These are phyloP conservation scores for Periglandula ipomoeae DNA, from an alignment of 2,329 filamentous ascomycete genomes.

Conservation along the genomic window DNA sequence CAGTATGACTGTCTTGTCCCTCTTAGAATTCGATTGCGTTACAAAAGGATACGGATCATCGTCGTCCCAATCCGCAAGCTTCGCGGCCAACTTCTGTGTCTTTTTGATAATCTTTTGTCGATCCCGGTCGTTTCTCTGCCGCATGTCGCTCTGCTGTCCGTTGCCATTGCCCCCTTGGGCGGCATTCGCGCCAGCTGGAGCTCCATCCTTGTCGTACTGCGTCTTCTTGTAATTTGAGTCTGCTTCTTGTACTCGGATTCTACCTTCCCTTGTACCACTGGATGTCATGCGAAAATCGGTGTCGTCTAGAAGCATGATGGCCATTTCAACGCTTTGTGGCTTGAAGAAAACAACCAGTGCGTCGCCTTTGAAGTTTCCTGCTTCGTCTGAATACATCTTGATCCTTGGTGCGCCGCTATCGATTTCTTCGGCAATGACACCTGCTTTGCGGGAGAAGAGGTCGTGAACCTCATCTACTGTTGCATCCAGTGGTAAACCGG, in stretches of 20 bases:
- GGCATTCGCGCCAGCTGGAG: not conserved
- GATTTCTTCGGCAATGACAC: constrained; percentile 89
- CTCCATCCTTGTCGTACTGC: constrained; percentile 47
- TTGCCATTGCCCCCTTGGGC: constrained; percentile 13
- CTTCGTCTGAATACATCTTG: constrained; percentile 79
- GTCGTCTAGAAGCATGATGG: constrained; percentile 72
- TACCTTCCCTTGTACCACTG: constrained; percentile 45
- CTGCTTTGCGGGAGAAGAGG: constrained; percentile 74
- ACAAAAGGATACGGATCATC: constrained; percentile 55
- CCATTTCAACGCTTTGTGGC: constrained; percentile 81
- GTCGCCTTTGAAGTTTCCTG: constrained; percentile 86
- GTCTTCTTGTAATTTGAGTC: constrained; percentile 89
- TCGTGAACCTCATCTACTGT: constrained; percentile 73
- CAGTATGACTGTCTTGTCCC: constrained; percentile 77
- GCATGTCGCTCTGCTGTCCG: constrained; percentile 27
- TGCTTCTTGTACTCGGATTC: constrained; percentile 74
- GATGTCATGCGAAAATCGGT: constrained; percentile 63
- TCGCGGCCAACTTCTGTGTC: constrained; percentile 83
- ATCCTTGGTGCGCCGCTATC: constrained; percentile 81
- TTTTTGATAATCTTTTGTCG: constrained; percentile 87
- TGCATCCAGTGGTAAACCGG: constrained; percentile 72
- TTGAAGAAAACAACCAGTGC: constrained; percentile 92
- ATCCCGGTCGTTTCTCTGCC: constrained; percentile 52
- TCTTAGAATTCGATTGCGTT: constrained; percentile 39
- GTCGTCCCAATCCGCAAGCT: constrained; percentile 91